phyloP scores from a whole-genome alignment of 768 basidiomycete species.

The Cyathus striatus region DNA sequence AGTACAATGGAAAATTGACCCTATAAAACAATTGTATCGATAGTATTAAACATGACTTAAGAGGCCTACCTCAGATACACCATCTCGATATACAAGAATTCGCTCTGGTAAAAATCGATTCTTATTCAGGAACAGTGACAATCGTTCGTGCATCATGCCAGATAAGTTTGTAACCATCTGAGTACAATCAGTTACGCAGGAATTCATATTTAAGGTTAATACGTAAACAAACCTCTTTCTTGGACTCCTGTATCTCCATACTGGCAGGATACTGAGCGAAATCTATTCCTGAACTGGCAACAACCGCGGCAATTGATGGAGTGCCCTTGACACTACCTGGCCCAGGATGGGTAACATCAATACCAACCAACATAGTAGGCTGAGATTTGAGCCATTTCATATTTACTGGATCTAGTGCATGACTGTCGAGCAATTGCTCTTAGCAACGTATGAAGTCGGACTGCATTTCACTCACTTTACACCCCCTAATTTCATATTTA shows the following conservation, averaged over 20 bases:
- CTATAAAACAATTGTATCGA: constrained; percentile 25
- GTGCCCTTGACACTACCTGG: constrained; percentile 69
- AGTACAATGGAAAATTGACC: constrained; percentile 70
- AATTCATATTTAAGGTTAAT: not conserved
- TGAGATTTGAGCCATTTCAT: constrained; percentile 55
- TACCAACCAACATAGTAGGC: constrained; percentile 80
- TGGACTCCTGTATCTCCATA: constrained; percentile 64
- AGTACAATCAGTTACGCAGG: not conserved
- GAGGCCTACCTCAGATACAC: constrained; percentile 64
- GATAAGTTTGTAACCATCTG: constrained; percentile 74
- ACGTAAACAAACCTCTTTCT: constrained; percentile 57
- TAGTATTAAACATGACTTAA: constrained; percentile 14
- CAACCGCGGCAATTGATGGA: constrained; percentile 83
- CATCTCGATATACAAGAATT: constrained; percentile 74
- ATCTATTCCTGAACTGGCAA: constrained; percentile 60
- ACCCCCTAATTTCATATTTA: constrained; percentile 82
- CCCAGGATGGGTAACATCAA: constrained; percentile 80
- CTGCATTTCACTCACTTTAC: constrained; percentile 46
- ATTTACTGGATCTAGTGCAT: constrained; percentile 40
- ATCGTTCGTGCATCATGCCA: constrained; percentile 63
- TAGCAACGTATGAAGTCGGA: not conserved
- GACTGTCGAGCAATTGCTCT: constrained; percentile 19
- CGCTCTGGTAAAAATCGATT: constrained; percentile 58
- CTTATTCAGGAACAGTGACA: constrained; percentile 42
- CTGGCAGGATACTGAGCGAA: constrained; percentile 75